These are phyloP conservation scores for Anethum foeniculum DNA, from an alignment of 140 eudicot species.

Conservation along the genomic window DNA sequence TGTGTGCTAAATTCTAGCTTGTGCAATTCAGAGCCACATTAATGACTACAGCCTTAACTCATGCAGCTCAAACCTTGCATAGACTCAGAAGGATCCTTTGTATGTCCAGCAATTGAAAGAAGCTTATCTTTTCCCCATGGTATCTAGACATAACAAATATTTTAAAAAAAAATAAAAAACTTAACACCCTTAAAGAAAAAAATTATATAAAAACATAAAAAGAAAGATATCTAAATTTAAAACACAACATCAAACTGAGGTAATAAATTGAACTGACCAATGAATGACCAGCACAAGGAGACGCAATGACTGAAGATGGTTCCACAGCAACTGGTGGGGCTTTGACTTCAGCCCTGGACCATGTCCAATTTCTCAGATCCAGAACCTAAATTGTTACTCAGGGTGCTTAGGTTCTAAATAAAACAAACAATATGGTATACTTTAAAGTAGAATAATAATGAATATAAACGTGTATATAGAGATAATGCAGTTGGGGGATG, in stretches of 20 bases:
- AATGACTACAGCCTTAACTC: not conserved
- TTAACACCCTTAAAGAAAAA: conserved; percentile 5
- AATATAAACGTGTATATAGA: not conserved
- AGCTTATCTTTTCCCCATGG: conserved; percentile 97
- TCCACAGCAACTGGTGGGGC: conserved; percentile 33
- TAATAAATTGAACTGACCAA: conserved; percentile 56
- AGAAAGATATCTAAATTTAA: conserved; percentile 4
- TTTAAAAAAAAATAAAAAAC: not conserved
- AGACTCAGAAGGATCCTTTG: conserved; percentile 86
- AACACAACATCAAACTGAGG: not conserved
- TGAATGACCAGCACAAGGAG: conserved; percentile 95
- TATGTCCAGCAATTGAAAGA: conserved; percentile 89
- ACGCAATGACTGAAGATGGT: conserved; percentile 28
- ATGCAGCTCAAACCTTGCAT: conserved; percentile 50
- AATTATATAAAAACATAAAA: not conserved
- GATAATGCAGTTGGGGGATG: not conserved
- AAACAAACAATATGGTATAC: conserved; percentile 5
- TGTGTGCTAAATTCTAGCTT: not conserved
- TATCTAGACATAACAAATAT: conserved; percentile 36
- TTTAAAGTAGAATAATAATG: not conserved
- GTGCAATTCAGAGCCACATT: not conserved
- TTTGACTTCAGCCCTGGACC: conserved; percentile 87
- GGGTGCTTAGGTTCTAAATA: conserved; percentile 1
- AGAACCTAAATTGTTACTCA: conserved; percentile 43
- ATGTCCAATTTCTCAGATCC: conserved; percentile 80